phyloP scores from a whole-genome alignment of 2,329 filamentous ascomycete species.

The Cryoendolithus antarcticus region DNA sequence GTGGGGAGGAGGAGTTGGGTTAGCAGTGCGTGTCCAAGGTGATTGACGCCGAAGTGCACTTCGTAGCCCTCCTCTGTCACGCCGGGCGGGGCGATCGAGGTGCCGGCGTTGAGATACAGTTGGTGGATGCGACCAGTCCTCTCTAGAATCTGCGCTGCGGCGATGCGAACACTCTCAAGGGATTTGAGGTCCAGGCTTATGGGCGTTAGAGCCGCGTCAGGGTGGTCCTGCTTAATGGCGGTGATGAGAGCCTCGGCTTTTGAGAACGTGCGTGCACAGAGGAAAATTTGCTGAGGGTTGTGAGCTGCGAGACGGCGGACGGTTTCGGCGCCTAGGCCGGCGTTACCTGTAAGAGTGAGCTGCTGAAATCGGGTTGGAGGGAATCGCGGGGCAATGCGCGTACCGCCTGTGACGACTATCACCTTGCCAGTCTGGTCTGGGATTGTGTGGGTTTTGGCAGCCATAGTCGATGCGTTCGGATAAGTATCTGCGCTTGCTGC shows the following conservation, averaged over 20 bases:
- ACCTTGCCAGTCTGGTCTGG: slow-evolving; percentile 30
- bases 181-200: slow-evolving; percentile 40
- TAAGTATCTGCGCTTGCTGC: too few relatives aligned
- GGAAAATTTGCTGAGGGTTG: slow-evolving; percentile 33
- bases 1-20: slow-evolving; percentile 34
- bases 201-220: slow-evolving; percentile 28
- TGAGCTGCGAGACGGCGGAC: slow-evolving; percentile 33
- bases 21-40: slow-evolving; percentile 38
- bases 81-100: slow-evolving; percentile 26
- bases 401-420: slow-evolving; percentile 31
- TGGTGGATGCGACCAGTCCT: slow-evolving; percentile 11
- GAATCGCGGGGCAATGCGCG: too few relatives aligned
- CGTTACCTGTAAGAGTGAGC: slow-evolving; percentile 22
- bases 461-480: too few relatives aligned
- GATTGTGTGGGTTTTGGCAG: slow-evolving; percentile 13
- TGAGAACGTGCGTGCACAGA: slow-evolving; percentile 32
- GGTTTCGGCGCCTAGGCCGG: slow-evolving; percentile 36
- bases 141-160: slow-evolving; percentile 29
- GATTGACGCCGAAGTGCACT: slow-evolving; percentile 40
- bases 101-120: slow-evolving; percentile 17
- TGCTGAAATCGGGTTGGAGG: too few relatives aligned
- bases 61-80: slow-evolving; percentile 38
- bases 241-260: slow-evolving; percentile 31
- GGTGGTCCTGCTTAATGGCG: slow-evolving; percentile 25
- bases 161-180: slow-evolving; percentile 35